Conservation (phyloP, 495 filamentous ascomycete species). For the Sporormia fimetaria region DNA sequence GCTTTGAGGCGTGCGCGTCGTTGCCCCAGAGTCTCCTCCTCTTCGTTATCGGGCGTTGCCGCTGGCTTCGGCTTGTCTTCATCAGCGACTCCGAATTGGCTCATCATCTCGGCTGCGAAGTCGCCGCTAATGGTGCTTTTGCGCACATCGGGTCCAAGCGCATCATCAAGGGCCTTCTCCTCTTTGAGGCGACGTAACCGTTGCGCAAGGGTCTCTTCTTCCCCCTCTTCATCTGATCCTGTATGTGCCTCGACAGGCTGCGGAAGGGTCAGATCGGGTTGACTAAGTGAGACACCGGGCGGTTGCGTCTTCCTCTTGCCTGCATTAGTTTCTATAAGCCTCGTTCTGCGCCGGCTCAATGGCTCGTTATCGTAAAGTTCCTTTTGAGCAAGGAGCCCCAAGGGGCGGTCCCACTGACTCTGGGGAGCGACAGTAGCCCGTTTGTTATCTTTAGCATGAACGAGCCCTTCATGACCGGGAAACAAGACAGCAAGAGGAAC, state of each 20-base stretch:
- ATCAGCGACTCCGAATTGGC: slow-evolving; percentile 49
- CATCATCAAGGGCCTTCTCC: slow-evolving; percentile 35
- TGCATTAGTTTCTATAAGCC: slow-evolving; percentile 44
- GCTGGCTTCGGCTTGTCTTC: slow-evolving; percentile 30
- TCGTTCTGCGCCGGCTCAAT: slow-evolving; percentile 62
- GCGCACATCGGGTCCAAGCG: slow-evolving; percentile 31
- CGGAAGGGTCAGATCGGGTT: slow-evolving; percentile 12
- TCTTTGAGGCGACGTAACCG: slow-evolving; percentile 58
- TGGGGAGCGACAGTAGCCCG: slow-evolving; percentile 7
- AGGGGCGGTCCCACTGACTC: slow-evolving; percentile 45
- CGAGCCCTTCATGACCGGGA: slow-evolving; percentile 45
- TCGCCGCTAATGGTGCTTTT: slow-evolving; percentile 56
- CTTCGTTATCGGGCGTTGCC: slow-evolving; percentile 24
- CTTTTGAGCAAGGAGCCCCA: slow-evolving; percentile 74
- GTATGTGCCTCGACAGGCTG: slow-evolving; percentile 6
- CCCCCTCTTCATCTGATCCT: slow-evolving; percentile 41
- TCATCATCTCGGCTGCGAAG: slow-evolving; percentile 70
- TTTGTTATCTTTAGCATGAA: too few species aligned
- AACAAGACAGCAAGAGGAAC: slow-evolving; percentile 78
- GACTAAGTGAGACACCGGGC: slow-evolving; percentile 10
- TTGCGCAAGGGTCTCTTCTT: slow-evolving; percentile 70
- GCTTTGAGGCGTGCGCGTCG: slow-evolving; percentile 68
- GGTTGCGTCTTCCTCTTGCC: slow-evolving; percentile 27
- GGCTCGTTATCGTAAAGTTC: slow-evolving; percentile 89
- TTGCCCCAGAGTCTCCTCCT: slow-evolving; percentile 84